A percentile compares a stretch with the other conserved stretches of the same genome.
These are phyloP conservation scores for Yarrowia bubula DNA, from an alignment of 805 yeast genomes.

Conservation along the genomic window DNA sequence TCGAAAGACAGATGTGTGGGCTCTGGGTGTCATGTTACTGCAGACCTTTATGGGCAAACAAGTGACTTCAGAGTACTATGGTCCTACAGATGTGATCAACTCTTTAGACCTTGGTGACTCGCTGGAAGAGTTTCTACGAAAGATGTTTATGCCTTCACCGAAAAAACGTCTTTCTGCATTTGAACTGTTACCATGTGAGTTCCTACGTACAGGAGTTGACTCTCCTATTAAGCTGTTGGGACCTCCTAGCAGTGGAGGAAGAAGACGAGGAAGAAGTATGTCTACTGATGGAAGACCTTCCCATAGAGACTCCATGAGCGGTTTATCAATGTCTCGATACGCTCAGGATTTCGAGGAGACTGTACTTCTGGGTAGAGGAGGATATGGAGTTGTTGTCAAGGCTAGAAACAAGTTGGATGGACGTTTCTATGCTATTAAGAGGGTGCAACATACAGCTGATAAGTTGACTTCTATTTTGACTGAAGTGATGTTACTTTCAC, in stretches of 20 bases:
- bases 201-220: slow-evolving; percentile 55
- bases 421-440: slow-evolving; percentile 89
- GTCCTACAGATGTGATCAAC: slow-evolving; percentile 63
- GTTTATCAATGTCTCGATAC: slow-evolving; percentile 54
- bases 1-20: slow-evolving; percentile 91
- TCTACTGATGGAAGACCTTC: slow-evolving; percentile 4
- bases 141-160: slow-evolving; percentile 62
- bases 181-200: slow-evolving; percentile 79
- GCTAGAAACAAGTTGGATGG: slow-evolving; percentile 94
- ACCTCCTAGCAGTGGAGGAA: neutral
- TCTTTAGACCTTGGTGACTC: slow-evolving; percentile 51
- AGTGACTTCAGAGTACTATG: slow-evolving; percentile 51
- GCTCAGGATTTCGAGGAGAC: slow-evolving; percentile 94
- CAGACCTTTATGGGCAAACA: slow-evolving; percentile 63
- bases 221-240: slow-evolving; percentile 6
- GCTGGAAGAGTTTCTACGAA: slow-evolving; percentile 62
- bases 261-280: slow-evolving; percentile 6
- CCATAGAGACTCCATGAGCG: slow-evolving; percentile 29
- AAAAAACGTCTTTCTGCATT: slow-evolving; percentile 77
- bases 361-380: slow-evolving; percentile 88
- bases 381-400: slow-evolving; percentile 97
- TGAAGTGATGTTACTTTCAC: slow-evolving; percentile 87
- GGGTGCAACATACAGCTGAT: slow-evolving; percentile 77
- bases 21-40: slow-evolving; percentile 74
- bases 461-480: slow-evolving; percentile 77